phyloP scores from a whole-genome alignment of 305 asterid species.

The Salvia sclarea region DNA sequence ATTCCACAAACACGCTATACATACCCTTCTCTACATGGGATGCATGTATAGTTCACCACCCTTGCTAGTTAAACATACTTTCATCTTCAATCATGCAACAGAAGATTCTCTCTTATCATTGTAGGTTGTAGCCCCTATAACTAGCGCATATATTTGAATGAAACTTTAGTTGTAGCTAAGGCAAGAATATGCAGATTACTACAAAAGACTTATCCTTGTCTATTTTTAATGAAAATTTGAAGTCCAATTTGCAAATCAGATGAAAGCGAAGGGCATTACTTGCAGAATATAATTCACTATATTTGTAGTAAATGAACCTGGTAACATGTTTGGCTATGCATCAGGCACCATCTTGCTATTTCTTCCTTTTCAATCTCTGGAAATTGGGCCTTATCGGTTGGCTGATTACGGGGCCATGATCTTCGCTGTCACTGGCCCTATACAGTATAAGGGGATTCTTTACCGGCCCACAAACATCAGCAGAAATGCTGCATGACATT shows the following conservation, averaged over 20 bases:
- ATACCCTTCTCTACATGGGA: no score
- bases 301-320: slow-evolving; percentile 20
- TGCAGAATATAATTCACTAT: neutral
- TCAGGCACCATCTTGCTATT: slow-evolving; percentile 35
- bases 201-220: no score
- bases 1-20: no score
- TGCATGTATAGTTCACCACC: no score
- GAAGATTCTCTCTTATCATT: no score
- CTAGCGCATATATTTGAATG: no score
- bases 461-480: slow-evolving; percentile 42
- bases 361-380: slow-evolving; percentile 70
- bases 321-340: slow-evolving; percentile 5
- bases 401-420: slow-evolving; percentile 44
- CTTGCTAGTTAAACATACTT: no score
- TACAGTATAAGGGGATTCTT: slow-evolving; percentile 84
- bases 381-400: slow-evolving; percentile 82
- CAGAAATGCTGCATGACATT: slow-evolving; percentile 38
- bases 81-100: no score
- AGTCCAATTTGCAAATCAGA: neutral
- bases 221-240: neutral
- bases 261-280: neutral
- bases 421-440: slow-evolving; percentile 38
- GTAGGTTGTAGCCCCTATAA: no score
- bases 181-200: no score
- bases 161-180: no score